Conservation (phyloP, 2,329 filamentous ascomycete species). For the Neopestalotiopsis rosae region DNA sequence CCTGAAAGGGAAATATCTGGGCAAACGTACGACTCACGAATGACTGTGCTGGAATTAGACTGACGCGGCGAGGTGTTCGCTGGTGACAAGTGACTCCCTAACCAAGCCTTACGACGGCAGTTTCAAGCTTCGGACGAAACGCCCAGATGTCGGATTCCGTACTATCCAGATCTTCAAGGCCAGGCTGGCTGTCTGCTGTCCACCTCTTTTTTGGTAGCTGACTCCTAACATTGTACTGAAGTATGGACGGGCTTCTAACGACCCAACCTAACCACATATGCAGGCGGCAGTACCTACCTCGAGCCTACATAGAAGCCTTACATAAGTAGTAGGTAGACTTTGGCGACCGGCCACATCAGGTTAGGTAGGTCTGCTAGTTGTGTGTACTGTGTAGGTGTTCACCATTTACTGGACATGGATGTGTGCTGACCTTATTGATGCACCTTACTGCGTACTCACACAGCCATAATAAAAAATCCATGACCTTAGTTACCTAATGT, state of each 20-base stretch:
- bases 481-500: background rate
- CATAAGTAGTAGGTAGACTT: background rate
- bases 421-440: conserved; percentile 1
- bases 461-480: background rate
- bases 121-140: conserved; percentile 17
- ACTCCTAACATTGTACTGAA: background rate
- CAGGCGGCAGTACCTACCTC: background rate
- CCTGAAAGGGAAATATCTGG: background rate
- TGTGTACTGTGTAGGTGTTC: background rate
- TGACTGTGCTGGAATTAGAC: background rate
- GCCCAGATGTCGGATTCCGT: conserved; percentile 3
- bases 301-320: background rate
- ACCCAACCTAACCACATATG: background rate
- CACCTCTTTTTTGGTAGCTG: background rate
- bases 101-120: conserved; percentile 13
- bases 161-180: too few species aligned
- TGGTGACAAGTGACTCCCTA: background rate
- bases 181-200: too few species aligned
- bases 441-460: background rate
- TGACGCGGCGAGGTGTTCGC: background rate
- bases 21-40: conserved; percentile 1
- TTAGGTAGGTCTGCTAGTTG: background rate
- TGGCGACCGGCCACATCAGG: background rate
- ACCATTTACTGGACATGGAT: background rate
- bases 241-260: too few species aligned